Evolutionary conservation across 2,329 filamentous ascomycete species (phyloP), one percentile per base, ranked within the genome.

Genomic region (Phialocephala sp.): DNA sequence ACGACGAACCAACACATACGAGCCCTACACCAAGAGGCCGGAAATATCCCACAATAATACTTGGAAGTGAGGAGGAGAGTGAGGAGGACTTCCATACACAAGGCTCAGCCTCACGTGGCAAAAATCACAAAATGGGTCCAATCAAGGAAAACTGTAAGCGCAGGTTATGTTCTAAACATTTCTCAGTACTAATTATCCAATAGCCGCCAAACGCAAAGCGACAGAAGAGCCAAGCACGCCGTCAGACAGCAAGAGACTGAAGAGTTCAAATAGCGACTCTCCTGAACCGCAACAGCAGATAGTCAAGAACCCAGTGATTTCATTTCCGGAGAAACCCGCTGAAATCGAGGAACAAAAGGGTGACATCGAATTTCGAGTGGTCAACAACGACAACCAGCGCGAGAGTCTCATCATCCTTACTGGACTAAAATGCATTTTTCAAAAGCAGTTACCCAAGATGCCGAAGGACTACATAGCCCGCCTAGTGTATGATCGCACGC

Each of bases 361-460:
- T 75, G 92, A 97, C 70, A 98, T 99, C 72, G 93, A 98, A 78
- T 98, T 98, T 78, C 90, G 94, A 57, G 95, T 98, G 8, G 95
- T 99, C 74, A 98, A 98, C 83, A 99, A 99, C 76, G 95, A 99
- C 76, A 91, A 91, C 73, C 85, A 89, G 43, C 87, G 91, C 70
- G 93, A 97, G 75, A 96, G 92, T 76, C 89, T 94, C 71, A 96
- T 98, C 75, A 96, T 99, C 72, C 84, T 99, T 66, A 97, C 94
- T 0, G 95, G 95, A 15, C 83, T 99, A 63, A 99, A 98, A 77
- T 97, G 94, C 76, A 96, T 99, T 70, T 98, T 99, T 75, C 95
- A 99, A 77, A 98, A 98, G 74, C 95, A 99, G 76, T 84, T 99
- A 6, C 95, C 95, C 0, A 98, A 98, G 79, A 99, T 99, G 95